Percentiles rank a stretch among this genome's conserved stretches.
Conservation (phyloP, 345 rosid species). For the Adansonia digitata region DNA sequence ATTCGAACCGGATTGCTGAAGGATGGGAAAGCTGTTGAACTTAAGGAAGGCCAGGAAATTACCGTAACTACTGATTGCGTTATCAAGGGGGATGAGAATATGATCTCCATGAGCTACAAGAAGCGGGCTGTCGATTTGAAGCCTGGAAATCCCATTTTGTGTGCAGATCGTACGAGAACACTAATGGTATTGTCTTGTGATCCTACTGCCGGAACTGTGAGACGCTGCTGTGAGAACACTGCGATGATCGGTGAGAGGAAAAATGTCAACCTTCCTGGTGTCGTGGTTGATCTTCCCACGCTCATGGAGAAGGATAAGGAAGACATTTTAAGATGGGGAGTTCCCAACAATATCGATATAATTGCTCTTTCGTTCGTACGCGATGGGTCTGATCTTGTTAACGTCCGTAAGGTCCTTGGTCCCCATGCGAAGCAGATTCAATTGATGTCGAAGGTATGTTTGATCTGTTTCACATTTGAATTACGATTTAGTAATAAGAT, state of each 20-base stretch:
- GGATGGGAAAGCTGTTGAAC: constrained; percentile 56
- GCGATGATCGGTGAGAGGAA: constrained; percentile 89
- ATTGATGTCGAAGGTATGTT: constrained; percentile 81
- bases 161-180: constrained; percentile 84
- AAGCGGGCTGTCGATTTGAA: constrained; percentile 70
- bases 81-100: constrained; percentile 60
- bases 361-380: constrained; percentile 91
- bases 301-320: constrained; percentile 84
- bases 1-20: constrained; percentile 65
- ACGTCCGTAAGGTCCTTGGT: constrained; percentile 81
- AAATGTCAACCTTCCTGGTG: constrained; percentile 92
- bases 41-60: constrained; percentile 61
- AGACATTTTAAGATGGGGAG: constrained; percentile 83
- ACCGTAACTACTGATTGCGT: constrained; percentile 66
- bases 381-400: constrained; percentile 87
- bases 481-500: background rate
- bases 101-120: constrained; percentile 85
- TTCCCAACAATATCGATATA: constrained; percentile 79
- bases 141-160: constrained; percentile 70
- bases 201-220: constrained; percentile 62
- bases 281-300: constrained; percentile 87
- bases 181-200: constrained; percentile 69
- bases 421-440: constrained; percentile 62
- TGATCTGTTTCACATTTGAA: background rate
- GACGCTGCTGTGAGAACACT: constrained; percentile 80